Evolutionary conservation across 106 monocot species (phyloP), one percentile per base, ranked within the genome.

Genomic region (Dioscorea alata): DNA sequence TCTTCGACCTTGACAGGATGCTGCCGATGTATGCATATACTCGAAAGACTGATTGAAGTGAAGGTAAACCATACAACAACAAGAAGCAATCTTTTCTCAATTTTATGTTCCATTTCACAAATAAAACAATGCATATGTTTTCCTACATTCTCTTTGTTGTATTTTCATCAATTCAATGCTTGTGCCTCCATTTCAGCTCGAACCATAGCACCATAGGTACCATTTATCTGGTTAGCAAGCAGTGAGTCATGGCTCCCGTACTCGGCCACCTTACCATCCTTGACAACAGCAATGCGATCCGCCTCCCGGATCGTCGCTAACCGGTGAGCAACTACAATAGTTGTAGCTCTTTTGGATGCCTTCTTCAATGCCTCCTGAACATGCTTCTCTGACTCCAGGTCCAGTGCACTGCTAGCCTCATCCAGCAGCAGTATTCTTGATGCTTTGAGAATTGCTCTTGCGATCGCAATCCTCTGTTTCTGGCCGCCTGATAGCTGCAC

Each of bases 401-500:
- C 84, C 31, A 84, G 60, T 2, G 84, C 84, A 18, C 84, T 84
- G 63, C 67, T 80, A 0, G 84, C 72, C 69, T 80, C 84, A 59
- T 79, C 84, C 23, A 80, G 48, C 19, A 79, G 48, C 17, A 79
- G 24, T 13, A 83, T 78, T 63, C 74, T 74, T 3, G 78, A 74
- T 32, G 34, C 33, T 70, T 83, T 83, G 16, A 79, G 25, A 18
- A 84, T 79, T 4, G 83, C 83, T 0, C 83, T 71, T 0, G 79
- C 83, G 19, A 84, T 79, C 3, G 83, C 83, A 2, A 84, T 79
- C 60, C 83, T 48, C 60, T 84, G 83, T 68, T 76, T 75, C 51
- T 84, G 83, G 0, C 83, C 83, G 0, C 83, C 79, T 4, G 83
- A 84, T 8, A 84, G 64, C 51, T 73, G 83, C 0, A 76, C 75